These are phyloP conservation scores for Phlebiopsis flavidoalba DNA, from an alignment of 768 basidiomycete genomes.

Conservation along the genomic window DNA sequence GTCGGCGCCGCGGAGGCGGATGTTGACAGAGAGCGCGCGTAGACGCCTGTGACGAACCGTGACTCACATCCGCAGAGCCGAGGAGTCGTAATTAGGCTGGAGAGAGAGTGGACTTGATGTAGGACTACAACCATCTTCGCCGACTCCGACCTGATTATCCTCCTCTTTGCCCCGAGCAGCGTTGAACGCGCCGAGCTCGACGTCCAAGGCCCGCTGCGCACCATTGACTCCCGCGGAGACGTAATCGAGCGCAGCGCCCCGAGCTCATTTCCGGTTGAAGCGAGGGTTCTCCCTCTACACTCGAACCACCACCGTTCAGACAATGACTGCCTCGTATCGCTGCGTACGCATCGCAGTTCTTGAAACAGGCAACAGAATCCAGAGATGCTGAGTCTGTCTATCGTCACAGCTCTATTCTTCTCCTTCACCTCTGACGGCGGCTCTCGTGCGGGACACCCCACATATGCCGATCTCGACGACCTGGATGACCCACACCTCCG, in stretches of 20 bases:
- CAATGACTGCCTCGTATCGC: constrained; percentile 70
- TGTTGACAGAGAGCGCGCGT: not conserved
- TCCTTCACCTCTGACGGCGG: constrained; percentile 79
- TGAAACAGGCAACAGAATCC: constrained; percentile 53
- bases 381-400: constrained; percentile 42
- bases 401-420: constrained; percentile 79
- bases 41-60: not conserved
- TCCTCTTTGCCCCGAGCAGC: not conserved
- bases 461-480: constrained; percentile 58
- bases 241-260: constrained; percentile 9
- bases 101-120: not conserved
- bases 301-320: constrained; percentile 2
- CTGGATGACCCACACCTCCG: constrained; percentile 72
- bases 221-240: constrained; percentile 5
- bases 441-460: constrained; percentile 44
- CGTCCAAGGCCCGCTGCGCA: not conserved
- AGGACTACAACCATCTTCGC: not conserved
- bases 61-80: not conserved
- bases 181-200: not conserved
- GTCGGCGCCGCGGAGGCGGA: not conserved
- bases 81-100: not conserved
- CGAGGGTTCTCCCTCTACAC: not conserved
- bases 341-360: constrained; percentile 77
- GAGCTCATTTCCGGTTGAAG: constrained; percentile 3
- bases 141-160: not conserved